These are phyloP conservation scores for Tolypocladium guangdongense DNA, from an alignment of 2,329 filamentous ascomycete genomes.

Conservation along the genomic window DNA sequence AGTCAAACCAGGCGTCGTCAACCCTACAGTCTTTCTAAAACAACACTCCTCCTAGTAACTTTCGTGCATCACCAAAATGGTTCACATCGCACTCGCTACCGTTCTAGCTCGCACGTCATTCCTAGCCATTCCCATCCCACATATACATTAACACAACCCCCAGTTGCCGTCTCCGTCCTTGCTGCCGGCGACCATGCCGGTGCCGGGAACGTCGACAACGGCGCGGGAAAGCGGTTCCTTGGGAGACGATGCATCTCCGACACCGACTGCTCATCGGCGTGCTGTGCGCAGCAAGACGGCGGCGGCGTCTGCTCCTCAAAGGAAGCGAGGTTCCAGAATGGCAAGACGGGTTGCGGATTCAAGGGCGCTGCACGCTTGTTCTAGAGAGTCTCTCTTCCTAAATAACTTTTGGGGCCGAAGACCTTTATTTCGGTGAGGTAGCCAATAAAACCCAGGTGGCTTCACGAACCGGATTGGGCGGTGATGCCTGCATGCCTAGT, in stretches of 20 bases:
- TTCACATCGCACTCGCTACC: conserved; percentile 13
- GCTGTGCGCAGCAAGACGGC: conserved; percentile 12
- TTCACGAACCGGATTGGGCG: too few relatives aligned
- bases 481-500: too few relatives aligned
- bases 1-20: too few relatives aligned
- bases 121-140: neutral
- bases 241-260: conserved; percentile 13
- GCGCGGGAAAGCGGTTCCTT: conserved; percentile 15
- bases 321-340: too few relatives aligned
- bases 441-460: too few relatives aligned
- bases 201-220: conserved; percentile 13
- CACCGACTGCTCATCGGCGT: conserved; percentile 18
- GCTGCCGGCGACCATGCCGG: conserved; percentile 11
- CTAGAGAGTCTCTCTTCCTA: too few relatives aligned
- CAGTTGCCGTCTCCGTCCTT: conserved; percentile 6
- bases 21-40: too few relatives aligned
- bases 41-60: too few relatives aligned
- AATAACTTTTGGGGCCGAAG: too few relatives aligned
- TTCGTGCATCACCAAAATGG: conserved; percentile 18
- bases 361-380: too few relatives aligned
- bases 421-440: too few relatives aligned
- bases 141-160: neutral
- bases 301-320: conserved; percentile 18
- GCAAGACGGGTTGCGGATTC: conserved; percentile 23
- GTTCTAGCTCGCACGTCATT: conserved; percentile 12